Percentiles rank a stretch among this genome's conserved stretches.
Evolutionary conservation across 257 asterid species (phyloP).

Genomic region (Nicotiana tomentosiformis): DNA sequence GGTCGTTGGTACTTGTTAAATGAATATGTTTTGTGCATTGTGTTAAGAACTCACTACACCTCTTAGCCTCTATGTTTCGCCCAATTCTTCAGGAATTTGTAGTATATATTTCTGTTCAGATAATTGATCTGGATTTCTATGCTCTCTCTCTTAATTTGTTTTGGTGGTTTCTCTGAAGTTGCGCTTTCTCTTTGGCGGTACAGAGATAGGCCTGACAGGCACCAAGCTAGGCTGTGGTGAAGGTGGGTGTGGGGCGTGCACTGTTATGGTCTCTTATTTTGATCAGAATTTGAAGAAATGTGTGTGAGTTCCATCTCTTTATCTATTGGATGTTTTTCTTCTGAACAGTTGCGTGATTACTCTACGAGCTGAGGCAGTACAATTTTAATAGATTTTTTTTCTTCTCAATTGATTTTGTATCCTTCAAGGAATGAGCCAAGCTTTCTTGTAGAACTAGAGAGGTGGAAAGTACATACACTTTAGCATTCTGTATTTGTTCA

Average conservation of each 20-base stretch:
- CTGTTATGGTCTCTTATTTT: conserved; percentile 88
- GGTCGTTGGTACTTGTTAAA: neutral
- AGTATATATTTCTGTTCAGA: neutral
- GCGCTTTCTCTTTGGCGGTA: conserved; percentile 10
- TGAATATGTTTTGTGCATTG: neutral
- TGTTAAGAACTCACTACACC: neutral
- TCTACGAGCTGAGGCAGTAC: neutral
- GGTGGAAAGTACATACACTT: neutral
- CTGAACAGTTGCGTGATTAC: neutral
- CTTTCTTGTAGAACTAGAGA: neutral
- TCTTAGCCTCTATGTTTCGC: neutral
- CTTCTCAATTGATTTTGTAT: neutral
- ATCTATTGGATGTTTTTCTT: neutral
- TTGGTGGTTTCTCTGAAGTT: conserved; percentile 9
- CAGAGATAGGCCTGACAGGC: conserved; percentile 88
- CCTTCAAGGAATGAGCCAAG: neutral
- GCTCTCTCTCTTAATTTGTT: neutral
- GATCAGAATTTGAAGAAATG: conserved; percentile 69
- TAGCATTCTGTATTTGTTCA: neutral
- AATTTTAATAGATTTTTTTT: neutral
- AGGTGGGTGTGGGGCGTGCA: conserved; percentile 99
- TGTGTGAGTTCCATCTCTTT: conserved; percentile 62
- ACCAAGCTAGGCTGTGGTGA: conserved; percentile 99
- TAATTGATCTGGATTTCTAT: neutral
- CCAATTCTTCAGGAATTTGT: neutral